Evolutionary conservation across 768 basidiomycete species (phyloP).

Genomic region (Boletus sp.): DNA sequence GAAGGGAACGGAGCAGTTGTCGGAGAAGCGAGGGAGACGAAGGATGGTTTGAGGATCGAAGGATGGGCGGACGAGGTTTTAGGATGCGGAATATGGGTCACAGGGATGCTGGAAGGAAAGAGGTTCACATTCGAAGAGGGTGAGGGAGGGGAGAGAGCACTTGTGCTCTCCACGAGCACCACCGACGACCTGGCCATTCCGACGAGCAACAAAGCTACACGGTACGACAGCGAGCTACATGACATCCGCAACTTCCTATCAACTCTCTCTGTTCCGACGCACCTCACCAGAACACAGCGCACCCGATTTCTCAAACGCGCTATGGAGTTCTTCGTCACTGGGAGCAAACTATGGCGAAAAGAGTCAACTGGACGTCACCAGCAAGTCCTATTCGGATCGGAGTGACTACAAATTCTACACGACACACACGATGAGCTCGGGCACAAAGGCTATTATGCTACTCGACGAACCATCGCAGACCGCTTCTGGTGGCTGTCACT

Average conservation of each 20-base stretch:
- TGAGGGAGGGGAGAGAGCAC: not conserved
- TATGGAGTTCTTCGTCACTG: slow-evolving; percentile 16
- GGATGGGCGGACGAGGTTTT: too few species aligned
- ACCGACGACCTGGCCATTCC: not conserved
- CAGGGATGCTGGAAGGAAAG: not conserved
- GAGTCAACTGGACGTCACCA: slow-evolving; percentile 22
- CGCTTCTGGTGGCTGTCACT: slow-evolving; percentile 36
- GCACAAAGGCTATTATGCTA: slow-evolving; percentile 4
- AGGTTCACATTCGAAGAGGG: not conserved
- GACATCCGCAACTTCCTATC: not conserved
- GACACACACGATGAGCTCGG: slow-evolving; percentile 3
- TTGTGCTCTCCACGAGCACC: too few species aligned
- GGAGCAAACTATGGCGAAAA: slow-evolving; percentile 20
- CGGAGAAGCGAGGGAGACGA: too few species aligned
- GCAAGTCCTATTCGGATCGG: slow-evolving; percentile 11
- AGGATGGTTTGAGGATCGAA: too few species aligned
- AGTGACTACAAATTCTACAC: not conserved
- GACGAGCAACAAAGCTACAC: too few species aligned
- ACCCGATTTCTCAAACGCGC: not conserved
- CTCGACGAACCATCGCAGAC: too few species aligned
- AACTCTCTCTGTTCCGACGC: not conserved
- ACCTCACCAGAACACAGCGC: not conserved
- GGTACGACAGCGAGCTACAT: not conserved
- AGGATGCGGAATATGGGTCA: slow-evolving; percentile 6
- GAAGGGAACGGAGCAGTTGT: too few species aligned